These are phyloP conservation scores for Diutina rugosa DNA, from an alignment of 1,139 yeast genomes.

Conservation along the genomic window DNA sequence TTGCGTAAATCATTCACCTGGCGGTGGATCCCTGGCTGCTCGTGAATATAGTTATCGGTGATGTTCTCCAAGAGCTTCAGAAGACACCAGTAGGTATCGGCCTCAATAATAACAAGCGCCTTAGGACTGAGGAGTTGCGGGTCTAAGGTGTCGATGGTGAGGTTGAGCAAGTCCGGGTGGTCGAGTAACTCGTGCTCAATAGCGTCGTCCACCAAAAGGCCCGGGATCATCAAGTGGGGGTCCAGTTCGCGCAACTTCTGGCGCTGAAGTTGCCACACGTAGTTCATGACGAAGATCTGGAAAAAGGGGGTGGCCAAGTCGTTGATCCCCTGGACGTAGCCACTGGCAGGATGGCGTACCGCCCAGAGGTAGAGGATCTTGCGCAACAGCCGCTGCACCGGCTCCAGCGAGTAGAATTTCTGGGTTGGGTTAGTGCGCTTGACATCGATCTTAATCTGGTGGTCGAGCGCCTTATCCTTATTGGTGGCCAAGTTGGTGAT, in stretches of 20 bases:
- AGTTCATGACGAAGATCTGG: constrained; percentile 72
- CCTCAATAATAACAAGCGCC: constrained; percentile 44
- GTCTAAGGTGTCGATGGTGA: constrained; percentile 35
- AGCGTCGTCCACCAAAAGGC: constrained; percentile 16
- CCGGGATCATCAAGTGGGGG: constrained; percentile 20
- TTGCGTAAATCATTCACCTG: constrained; percentile 77
- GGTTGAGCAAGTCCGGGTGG: constrained; percentile 14
- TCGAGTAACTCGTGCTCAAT: constrained; percentile 15
- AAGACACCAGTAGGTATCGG: constrained; percentile 95
- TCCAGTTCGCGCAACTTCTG: constrained; percentile 9
- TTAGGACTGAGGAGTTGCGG: constrained; percentile 45
- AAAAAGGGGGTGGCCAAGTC: constrained; percentile 91
- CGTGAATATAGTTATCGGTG: constrained; percentile 93
- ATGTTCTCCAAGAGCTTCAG: constrained; percentile 84
- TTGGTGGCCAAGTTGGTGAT: constrained; percentile 21
- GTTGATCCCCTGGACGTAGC: constrained; percentile 98
- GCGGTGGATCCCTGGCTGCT: constrained; percentile 92
- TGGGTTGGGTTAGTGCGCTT: constrained; percentile 89
- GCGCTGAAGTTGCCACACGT: constrained; percentile 36
- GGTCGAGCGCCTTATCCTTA: constrained; percentile 75
- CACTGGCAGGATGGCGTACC: constrained; percentile 93
- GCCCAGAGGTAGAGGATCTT: constrained; percentile 90
- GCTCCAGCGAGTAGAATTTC: constrained; percentile 51
- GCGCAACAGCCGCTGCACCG: constrained; percentile 70
- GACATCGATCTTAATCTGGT: constrained; percentile 90